These are phyloP conservation scores for Saccharum spontaneum DNA, from an alignment of 176 grass and related monocot species.

Conservation along the genomic window DNA sequence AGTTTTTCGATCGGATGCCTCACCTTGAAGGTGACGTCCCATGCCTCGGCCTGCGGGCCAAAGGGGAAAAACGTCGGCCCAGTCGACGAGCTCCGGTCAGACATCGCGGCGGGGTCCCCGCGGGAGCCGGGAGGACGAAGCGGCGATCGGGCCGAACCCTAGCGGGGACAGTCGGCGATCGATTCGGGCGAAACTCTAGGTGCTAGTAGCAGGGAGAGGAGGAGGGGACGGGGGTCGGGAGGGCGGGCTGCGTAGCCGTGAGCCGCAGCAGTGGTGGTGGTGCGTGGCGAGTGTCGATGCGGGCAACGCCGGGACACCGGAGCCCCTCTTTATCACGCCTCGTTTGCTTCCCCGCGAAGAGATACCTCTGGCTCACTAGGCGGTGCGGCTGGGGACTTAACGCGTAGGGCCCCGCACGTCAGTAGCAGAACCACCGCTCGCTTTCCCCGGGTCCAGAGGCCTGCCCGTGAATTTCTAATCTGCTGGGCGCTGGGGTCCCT, in stretches of 20 bases:
- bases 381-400: constrained; percentile 4
- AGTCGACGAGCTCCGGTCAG: constrained; percentile 26
- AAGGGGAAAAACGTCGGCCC: constrained; percentile 27
- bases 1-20: not conserved
- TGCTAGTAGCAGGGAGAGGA: not conserved
- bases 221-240: not conserved
- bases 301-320: not conserved
- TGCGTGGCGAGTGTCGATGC: not conserved
- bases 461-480: not conserved
- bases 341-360: constrained; percentile 50
- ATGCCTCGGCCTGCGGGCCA: constrained; percentile 18
- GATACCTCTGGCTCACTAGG: not conserved
- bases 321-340: constrained; percentile 31
- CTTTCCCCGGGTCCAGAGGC: not conserved
- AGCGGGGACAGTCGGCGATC: constrained; percentile 10
- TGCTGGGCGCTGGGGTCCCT: rapidly evolving
- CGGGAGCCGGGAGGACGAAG: constrained; percentile 30
- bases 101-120: constrained; percentile 45
- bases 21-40: constrained; percentile 78
- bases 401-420: not conserved
- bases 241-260: constrained; percentile 72
- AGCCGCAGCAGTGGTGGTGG: constrained; percentile 56
- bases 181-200: not conserved
- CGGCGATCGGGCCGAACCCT: constrained; percentile 37
- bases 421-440: not conserved